phyloP scores from a whole-genome alignment of 495 filamentous ascomycete species.

The Terfezia boudieri region DNA sequence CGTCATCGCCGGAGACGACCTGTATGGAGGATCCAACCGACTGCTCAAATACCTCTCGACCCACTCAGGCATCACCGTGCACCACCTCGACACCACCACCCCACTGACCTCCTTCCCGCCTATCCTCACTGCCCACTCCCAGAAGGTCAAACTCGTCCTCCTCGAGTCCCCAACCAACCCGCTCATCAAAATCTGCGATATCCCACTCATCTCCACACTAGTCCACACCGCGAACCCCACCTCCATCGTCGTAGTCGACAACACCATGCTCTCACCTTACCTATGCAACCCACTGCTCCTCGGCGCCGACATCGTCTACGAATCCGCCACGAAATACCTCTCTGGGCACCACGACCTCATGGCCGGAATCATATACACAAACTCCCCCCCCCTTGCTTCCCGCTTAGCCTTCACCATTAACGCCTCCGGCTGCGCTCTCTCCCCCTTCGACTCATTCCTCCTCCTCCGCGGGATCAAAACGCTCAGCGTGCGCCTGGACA shows the following conservation, averaged over 20 bases:
- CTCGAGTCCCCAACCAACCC: slow-evolving; percentile 95
- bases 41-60: slow-evolving; percentile 76
- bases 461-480: slow-evolving; percentile 90
- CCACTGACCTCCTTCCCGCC: slow-evolving; percentile 38
- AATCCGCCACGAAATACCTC: slow-evolving; percentile 92
- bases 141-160: slow-evolving; percentile 83
- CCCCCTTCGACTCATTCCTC: slow-evolving; percentile 89
- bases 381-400: slow-evolving; percentile 57
- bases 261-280: slow-evolving; percentile 94
- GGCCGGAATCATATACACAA: slow-evolving; percentile 86
- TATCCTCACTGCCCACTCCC: slow-evolving; percentile 29
- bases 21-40: slow-evolving; percentile 90
- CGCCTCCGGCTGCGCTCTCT: slow-evolving; percentile 73
- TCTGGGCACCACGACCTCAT: slow-evolving; percentile 97
- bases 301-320: slow-evolving; percentile 89
- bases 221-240: slow-evolving; percentile 60
- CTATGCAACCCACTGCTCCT: slow-evolving; percentile 80
- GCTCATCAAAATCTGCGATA: slow-evolving; percentile 92
- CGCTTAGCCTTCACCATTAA: slow-evolving; percentile 94
- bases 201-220: slow-evolving; percentile 47
- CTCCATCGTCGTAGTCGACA: slow-evolving; percentile 79
- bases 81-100: slow-evolving; percentile 81
- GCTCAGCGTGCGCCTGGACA: slow-evolving; percentile 91
- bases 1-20: slow-evolving; percentile 86
- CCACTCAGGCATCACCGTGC: slow-evolving; percentile 71